Conservation (phyloP, 192 early-diverging fungal genomes). For the Entophlyctis luteolus region DNA sequence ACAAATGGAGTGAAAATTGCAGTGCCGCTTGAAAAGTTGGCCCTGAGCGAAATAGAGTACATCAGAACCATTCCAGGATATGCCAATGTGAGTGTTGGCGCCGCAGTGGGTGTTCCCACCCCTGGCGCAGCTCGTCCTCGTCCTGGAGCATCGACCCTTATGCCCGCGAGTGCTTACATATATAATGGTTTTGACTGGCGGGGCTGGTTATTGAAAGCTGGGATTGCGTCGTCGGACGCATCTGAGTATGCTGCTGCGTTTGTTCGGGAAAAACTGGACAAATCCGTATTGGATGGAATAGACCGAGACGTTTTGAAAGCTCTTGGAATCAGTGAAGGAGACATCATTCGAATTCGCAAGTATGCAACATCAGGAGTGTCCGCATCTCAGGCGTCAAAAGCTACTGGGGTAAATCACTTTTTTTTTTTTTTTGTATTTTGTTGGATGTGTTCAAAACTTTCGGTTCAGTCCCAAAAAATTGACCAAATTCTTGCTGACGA, state of each 20-base stretch:
- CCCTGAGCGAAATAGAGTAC: slow-evolving; percentile 46
- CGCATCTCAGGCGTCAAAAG: slow-evolving; percentile 5
- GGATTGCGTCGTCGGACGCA: slow-evolving; percentile 68
- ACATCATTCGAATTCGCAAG: slow-evolving; percentile 76
- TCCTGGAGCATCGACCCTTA: slow-evolving; percentile 25
- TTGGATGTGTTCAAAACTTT: not conserved
- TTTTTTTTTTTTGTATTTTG: not conserved
- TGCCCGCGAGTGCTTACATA: slow-evolving; percentile 35
- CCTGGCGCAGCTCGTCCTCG: slow-evolving; percentile 10
- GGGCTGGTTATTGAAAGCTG: slow-evolving; percentile 81
- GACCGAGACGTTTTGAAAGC: slow-evolving; percentile 68
- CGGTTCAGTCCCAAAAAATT: slow-evolving; percentile 21
- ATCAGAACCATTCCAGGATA: slow-evolving; percentile 43
- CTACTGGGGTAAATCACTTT: too few relatives aligned
- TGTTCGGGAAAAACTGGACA: slow-evolving; percentile 82
- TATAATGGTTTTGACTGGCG: slow-evolving; percentile 91
- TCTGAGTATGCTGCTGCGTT: slow-evolving; percentile 78
- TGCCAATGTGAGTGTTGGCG: slow-evolving; percentile 17
- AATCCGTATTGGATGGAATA: slow-evolving; percentile 69
- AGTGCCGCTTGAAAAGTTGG: slow-evolving; percentile 86
- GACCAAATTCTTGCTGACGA: slow-evolving; percentile 76
- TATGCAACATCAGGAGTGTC: slow-evolving; percentile 28
- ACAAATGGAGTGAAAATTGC: slow-evolving; percentile 90
- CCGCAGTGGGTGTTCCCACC: slow-evolving; percentile 22
- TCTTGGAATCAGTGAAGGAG: slow-evolving; percentile 79